These are phyloP conservation scores for Mrakia hoshinonis DNA, from an alignment of 768 basidiomycete species.

Conservation along the genomic window DNA sequence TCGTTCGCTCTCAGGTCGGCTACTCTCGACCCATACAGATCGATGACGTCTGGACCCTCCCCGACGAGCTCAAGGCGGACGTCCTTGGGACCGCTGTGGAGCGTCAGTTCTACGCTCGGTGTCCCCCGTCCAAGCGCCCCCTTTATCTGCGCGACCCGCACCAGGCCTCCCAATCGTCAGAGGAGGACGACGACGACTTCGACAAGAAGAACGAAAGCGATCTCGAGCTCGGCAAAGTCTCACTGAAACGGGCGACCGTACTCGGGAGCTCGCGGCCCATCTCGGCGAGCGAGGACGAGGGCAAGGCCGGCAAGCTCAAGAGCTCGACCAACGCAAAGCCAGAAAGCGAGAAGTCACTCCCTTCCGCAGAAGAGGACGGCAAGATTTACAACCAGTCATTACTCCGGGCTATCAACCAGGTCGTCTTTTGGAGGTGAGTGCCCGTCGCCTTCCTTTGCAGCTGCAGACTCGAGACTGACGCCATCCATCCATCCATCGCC, in stretches of 20 bases:
- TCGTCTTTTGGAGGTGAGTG: constrained; percentile 46
- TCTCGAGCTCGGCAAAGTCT: background rate
- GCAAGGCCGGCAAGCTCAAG: constrained; percentile 15
- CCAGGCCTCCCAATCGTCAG: background rate
- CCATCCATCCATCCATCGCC: too few relatives aligned
- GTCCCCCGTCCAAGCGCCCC: constrained; percentile 48
- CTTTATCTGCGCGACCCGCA: background rate
- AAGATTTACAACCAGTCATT: constrained; percentile 48
- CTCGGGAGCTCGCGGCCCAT: constrained; percentile 7
- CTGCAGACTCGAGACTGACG: background rate
- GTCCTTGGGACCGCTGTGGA: constrained; percentile 46
- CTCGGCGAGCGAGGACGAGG: constrained; percentile 4
- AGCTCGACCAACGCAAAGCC: too few relatives aligned
- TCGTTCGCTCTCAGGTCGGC: constrained; percentile 36
- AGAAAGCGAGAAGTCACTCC: too few relatives aligned
- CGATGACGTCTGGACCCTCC: constrained; percentile 37
- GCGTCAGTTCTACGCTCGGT: constrained; percentile 48
- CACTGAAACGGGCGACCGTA: background rate
- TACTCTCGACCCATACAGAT: constrained; percentile 47
- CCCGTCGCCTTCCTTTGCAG: background rate
- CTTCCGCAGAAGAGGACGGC: background rate
- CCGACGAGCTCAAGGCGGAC: constrained; percentile 41
- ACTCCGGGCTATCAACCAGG: constrained; percentile 46
- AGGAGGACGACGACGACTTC: background rate
- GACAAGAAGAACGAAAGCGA: background rate